Conservation (phyloP, 208 protist species). For the Trypanosoma theileri region DNA sequence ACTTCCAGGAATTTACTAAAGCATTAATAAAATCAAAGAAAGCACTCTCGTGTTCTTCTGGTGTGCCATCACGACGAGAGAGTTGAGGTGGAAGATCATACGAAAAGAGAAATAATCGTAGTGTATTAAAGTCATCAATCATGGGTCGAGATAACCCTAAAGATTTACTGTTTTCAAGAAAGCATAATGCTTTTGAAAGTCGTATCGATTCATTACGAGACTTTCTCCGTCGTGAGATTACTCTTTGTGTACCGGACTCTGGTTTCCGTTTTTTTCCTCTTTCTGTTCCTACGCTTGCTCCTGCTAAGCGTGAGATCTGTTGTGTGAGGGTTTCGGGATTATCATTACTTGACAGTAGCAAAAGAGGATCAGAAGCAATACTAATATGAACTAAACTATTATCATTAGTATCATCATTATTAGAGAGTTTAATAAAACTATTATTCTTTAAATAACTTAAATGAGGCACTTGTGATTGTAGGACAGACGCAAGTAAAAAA, state of each 20-base stretch:
- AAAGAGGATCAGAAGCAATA: no score
- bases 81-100: conserved; percentile 2
- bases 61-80: conserved; percentile 16
- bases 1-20: conserved; percentile 16
- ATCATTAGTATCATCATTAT: no score
- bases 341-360: no score
- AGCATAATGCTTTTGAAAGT: conserved; percentile 20
- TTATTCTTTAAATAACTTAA: neutral
- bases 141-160: conserved; percentile 1
- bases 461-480: neutral
- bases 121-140: conserved; percentile 16
- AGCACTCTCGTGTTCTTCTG: conserved; percentile 10
- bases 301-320: no score
- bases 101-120: conserved; percentile 17
- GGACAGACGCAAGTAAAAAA: neutral
- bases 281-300: no score
- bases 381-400: no score
- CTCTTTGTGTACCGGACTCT: neutral
- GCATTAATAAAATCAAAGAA: conserved; percentile 22
- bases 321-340: no score
- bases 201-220: neutral
- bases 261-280: neutral
- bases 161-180: conserved; percentile 10
- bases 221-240: neutral
- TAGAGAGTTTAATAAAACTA: neutral